Conservation (phyloP, 352 stramenopile species). For the Pythium dissimile region DNA sequence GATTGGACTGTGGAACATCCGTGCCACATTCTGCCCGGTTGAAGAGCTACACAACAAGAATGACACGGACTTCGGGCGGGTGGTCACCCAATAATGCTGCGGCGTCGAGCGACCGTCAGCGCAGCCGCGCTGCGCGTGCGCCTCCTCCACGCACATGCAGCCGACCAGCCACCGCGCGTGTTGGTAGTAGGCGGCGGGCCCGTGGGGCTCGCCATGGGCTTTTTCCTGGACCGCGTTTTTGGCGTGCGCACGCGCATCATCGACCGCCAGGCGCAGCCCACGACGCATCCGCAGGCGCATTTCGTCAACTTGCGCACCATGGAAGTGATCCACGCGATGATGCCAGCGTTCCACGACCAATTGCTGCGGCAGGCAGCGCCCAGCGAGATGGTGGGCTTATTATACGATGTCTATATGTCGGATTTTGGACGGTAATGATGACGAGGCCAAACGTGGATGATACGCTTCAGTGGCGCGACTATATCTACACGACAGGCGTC, state of each 20-base stretch:
- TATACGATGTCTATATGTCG: neutral
- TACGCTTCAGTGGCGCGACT: constrained; percentile 70
- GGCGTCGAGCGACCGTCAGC: neutral
- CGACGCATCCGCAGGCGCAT: constrained; percentile 91
- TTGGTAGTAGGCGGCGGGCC: constrained; percentile 74
- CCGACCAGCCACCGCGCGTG: constrained; percentile 29
- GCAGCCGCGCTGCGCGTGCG: neutral
- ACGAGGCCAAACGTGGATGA: neutral
- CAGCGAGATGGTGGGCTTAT: constrained; percentile 40
- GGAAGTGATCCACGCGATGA: constrained; percentile 87
- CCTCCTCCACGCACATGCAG: neutral
- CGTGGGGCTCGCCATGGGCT: constrained; percentile 62
- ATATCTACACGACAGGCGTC: constrained; percentile 78
- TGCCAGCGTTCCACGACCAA: constrained; percentile 71
- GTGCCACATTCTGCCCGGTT: neutral
- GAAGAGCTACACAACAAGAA: constrained; percentile 29
- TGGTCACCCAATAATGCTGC: constrained; percentile 1
- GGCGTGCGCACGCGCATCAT: constrained; percentile 65
- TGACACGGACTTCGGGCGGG: constrained; percentile 4
- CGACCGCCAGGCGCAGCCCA: constrained; percentile 70
- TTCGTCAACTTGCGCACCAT: constrained; percentile 95
- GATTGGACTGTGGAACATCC: neutral
- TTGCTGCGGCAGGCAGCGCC: constrained; percentile 57
- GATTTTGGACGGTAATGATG: neutral
- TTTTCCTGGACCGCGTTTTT: constrained; percentile 70